A percentile compares a stretch with the other conserved stretches of the same genome.
Conservation (phyloP, 768 basidiomycete species). For the Cytidiella melzeri region DNA sequence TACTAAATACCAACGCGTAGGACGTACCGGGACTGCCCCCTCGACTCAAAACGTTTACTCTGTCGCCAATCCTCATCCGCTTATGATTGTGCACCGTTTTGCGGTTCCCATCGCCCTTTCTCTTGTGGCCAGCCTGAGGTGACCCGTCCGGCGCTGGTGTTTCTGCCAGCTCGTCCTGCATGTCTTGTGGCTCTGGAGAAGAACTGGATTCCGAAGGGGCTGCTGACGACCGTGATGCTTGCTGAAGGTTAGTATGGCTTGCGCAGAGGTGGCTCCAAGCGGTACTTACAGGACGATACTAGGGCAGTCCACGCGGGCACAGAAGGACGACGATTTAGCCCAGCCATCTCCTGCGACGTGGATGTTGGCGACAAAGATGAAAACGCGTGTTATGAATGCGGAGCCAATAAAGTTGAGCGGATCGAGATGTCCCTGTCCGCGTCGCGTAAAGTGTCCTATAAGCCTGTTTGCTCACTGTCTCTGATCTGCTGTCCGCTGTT, state of each 20-base stretch:
- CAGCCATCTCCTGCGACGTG: not conserved
- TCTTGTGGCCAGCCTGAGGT: not conserved
- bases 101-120: not conserved
- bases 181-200: constrained; percentile 6
- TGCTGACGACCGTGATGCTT: not conserved
- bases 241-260: not conserved
- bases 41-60: too few species aligned
- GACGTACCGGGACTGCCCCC: too few species aligned
- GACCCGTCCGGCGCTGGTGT: not conserved
- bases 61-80: not conserved
- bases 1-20: too few species aligned
- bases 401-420: not conserved
- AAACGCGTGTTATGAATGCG: not conserved
- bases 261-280: not conserved
- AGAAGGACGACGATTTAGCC: not conserved
- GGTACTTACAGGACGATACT: not conserved
- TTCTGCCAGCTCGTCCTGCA: constrained; percentile 6
- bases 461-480: too few species aligned
- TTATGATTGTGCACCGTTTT: not conserved
- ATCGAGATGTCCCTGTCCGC: too few species aligned
- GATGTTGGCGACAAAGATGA: not conserved
- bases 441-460: too few species aligned
- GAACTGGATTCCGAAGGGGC: constrained; percentile 6
- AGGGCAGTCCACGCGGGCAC: constrained; percentile 1
- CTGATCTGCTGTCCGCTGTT: too few species aligned